Percentiles rank a stretch among this genome's conserved stretches.
Evolutionary conservation across 192 early-diverging fungal species (phyloP).

Genomic region (Entomortierella chlamydospora): DNA sequence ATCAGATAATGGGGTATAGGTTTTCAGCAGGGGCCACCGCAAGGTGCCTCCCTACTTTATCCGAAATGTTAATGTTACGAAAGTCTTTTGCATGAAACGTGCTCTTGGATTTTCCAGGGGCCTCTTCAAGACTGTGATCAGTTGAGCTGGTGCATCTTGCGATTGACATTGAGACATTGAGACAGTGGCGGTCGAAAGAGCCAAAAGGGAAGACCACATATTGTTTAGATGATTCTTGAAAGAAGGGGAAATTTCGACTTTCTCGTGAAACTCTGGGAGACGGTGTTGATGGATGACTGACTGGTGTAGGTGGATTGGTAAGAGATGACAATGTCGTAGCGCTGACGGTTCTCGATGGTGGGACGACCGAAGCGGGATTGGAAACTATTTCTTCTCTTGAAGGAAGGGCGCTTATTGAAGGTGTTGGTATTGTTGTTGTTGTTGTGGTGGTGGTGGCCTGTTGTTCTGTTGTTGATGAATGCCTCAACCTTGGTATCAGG

Average conservation of each 20-base stretch:
- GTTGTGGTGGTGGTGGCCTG: background rate
- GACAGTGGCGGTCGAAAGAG: background rate
- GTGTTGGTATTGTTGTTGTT: no score
- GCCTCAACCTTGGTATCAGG: background rate
- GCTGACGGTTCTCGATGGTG: no score
- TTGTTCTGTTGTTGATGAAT: background rate
- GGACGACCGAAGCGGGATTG: no score
- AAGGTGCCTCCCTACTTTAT: slow-evolving; percentile 1
- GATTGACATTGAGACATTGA: background rate
- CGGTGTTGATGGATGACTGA: no score
- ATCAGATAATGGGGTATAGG: slow-evolving; percentile 29
- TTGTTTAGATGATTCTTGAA: background rate
- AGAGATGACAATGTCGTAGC: no score
- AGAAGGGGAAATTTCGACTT: background rate
- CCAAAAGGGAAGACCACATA: background rate
- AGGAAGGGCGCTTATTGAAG: no score
- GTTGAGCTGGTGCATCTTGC: background rate
- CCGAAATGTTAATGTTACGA: background rate
- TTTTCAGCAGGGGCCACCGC: slow-evolving; percentile 30
- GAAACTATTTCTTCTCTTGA: no score
- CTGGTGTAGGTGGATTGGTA: no score
- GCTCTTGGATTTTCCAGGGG: no score
- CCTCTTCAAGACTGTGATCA: background rate
- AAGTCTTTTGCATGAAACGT: no score
- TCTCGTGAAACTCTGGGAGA: background rate